Percentiles rank a stretch among this genome's conserved stretches.
phyloP scores from a whole-genome alignment of 441 rosid species.

The Euphorbia celastroides region DNA sequence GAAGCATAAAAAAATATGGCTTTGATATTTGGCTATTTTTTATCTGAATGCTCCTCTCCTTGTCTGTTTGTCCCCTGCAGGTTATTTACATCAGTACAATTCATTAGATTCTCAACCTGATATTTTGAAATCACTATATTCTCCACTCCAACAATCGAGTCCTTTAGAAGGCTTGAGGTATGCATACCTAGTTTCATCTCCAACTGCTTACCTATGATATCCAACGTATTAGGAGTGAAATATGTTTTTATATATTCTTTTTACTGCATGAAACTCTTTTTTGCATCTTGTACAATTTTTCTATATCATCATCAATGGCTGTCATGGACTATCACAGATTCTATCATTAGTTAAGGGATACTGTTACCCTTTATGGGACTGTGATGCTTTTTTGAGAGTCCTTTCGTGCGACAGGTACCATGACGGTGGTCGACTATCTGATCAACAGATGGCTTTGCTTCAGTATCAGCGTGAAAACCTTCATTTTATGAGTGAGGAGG shows the following conservation, averaged over 20 bases:
- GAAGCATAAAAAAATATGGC: no score
- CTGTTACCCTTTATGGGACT: background rate
- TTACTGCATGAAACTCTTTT: background rate
- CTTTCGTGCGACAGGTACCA: constrained; percentile 59
- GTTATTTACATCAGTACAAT: constrained; percentile 82
- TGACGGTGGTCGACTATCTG: constrained; percentile 94
- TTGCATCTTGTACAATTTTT: background rate
- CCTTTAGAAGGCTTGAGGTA: constrained; percentile 94
- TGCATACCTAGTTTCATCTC: background rate
- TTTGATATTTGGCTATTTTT: background rate
- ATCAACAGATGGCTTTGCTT: constrained; percentile 96
- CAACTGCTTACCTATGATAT: background rate
- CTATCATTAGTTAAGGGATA: background rate
- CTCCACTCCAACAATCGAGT: constrained; percentile 95
- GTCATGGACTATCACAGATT: constrained; percentile 4
- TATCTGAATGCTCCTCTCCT: background rate
- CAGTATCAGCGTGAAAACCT: constrained; percentile 98
- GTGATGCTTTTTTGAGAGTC: constrained; percentile 9
- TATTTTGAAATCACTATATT: constrained; percentile 86
- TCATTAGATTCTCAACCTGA: constrained; percentile 89
- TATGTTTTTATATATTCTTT: background rate
- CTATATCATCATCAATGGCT: background rate
- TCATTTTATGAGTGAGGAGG: constrained; percentile 95
- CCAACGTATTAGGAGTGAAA: background rate
- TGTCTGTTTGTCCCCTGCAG: constrained; percentile 38